These are phyloP conservation scores for Trichoderma reesei DNA, from an alignment of 495 filamentous ascomycete genomes.

Conservation along the genomic window DNA sequence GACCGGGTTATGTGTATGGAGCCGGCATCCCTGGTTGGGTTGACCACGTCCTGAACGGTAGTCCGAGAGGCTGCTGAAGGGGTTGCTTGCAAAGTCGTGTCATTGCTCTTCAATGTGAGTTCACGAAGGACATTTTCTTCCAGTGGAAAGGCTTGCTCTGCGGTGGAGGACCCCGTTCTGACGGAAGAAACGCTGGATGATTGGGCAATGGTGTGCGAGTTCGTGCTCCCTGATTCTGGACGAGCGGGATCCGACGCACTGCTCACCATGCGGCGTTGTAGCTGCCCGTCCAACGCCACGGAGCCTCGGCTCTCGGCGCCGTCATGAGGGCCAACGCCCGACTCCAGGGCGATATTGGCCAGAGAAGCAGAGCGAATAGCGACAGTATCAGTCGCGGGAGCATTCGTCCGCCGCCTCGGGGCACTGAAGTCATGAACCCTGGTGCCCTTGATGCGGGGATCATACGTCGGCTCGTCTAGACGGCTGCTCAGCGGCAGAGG, in stretches of 20 bases:
- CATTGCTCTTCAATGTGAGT: neutral
- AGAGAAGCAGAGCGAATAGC: neutral
- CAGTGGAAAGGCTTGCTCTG: neutral
- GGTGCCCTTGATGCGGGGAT: conserved; percentile 76
- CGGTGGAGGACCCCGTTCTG: neutral
- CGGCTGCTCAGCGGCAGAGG: conserved; percentile 36
- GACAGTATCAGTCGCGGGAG: conserved; percentile 12
- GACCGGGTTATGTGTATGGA: conserved; percentile 23
- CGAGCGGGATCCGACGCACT: neutral
- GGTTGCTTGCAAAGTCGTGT: neutral
- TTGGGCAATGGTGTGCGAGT: neutral
- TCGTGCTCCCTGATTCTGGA: neutral
- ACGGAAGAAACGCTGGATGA: conserved; percentile 1
- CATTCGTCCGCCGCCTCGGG: conserved; percentile 48
- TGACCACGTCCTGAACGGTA: neutral
- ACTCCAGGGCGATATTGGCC: conserved; percentile 1
- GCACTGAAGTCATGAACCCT: conserved; percentile 87
- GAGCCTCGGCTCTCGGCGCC: neutral
- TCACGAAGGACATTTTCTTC: neutral
- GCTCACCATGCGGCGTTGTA: conserved; percentile 2
- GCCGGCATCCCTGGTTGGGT: conserved; percentile 12
- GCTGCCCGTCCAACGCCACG: neutral
- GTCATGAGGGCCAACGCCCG: neutral
- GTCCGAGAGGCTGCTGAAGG: neutral
- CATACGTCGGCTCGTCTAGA: conserved; percentile 41